Percentiles rank a stretch among this genome's conserved stretches.
Evolutionary conservation across 257 asterid species (phyloP).

Genomic region (Lavandula angustifolia): DNA sequence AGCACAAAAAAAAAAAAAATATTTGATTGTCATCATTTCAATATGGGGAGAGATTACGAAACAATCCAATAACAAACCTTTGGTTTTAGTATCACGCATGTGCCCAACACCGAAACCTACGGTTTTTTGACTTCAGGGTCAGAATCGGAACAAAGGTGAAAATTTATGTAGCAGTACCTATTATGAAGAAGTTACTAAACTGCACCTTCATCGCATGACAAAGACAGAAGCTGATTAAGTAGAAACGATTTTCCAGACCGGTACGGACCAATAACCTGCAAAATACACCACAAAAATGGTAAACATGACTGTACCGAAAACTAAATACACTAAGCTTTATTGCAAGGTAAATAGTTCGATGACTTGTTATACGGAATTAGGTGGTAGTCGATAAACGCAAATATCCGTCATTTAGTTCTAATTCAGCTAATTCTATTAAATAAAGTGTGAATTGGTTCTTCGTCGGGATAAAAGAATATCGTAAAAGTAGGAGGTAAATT

Average conservation of each 20-base stretch:
- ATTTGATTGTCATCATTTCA: no score
- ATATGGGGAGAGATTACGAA: slow-evolving; percentile 18
- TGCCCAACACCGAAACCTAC: slow-evolving; percentile 99
- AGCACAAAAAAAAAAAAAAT: no score
- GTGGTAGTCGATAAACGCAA: not conserved
- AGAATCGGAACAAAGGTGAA: slow-evolving; percentile 17
- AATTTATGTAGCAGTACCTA: not conserved
- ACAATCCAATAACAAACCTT: slow-evolving; percentile 52
- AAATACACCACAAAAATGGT: slow-evolving; percentile 21
- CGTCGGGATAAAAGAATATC: slow-evolving; percentile 6
- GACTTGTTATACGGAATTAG: not conserved
- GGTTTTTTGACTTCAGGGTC: slow-evolving; percentile 30
- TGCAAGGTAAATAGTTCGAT: slow-evolving; percentile 14
- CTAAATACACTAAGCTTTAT: slow-evolving; percentile 5
- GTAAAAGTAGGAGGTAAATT: slow-evolving; percentile 27
- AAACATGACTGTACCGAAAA: slow-evolving; percentile 6
- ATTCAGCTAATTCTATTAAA: slow-evolving; percentile 14
- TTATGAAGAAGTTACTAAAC: slow-evolving; percentile 22
- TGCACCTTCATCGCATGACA: slow-evolving; percentile 93
- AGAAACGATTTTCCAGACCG: slow-evolving; percentile 98
- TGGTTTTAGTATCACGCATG: slow-evolving; percentile 97
- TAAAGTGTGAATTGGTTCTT: slow-evolving; percentile 5
- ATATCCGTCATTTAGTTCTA: not conserved
- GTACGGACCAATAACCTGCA: slow-evolving; percentile 95
- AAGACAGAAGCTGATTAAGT: slow-evolving; percentile 96